Evolutionary conservation across 78 protist genomes (phyloP).

Genomic region (Guillardia theta): DNA sequence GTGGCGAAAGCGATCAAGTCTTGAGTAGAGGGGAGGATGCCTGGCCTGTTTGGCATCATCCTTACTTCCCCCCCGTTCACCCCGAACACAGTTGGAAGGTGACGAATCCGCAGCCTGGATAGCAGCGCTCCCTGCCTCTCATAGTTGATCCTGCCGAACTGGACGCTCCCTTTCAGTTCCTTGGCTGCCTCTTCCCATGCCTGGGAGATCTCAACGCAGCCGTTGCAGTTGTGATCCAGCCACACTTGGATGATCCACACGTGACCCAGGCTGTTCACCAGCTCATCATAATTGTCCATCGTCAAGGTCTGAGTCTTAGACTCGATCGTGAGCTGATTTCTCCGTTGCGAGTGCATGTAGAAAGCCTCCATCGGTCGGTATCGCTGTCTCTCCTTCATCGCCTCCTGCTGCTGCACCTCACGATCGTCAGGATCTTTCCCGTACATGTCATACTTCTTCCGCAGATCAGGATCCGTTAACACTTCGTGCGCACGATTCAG

Average conservation of each 20-base stretch:
- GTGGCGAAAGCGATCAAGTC: neutral
- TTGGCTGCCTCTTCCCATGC: slow-evolving; percentile 5
- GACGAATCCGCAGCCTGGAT: too few relatives aligned
- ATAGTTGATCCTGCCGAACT: neutral
- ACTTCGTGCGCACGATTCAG: neutral
- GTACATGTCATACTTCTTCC: neutral
- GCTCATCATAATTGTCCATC: neutral
- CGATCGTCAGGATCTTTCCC: neutral
- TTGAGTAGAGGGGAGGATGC: neutral
- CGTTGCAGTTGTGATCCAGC: neutral
- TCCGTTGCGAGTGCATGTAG: neutral
- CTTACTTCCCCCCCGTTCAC: too few relatives aligned
- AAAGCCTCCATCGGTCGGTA: neutral
- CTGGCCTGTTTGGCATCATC: neutral
- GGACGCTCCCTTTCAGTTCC: neutral
- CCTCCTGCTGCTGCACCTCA: neutral
- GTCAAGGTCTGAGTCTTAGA: neutral
- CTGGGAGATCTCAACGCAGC: neutral
- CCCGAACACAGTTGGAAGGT: too few relatives aligned
- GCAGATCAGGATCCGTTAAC: neutral
- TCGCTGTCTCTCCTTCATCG: neutral
- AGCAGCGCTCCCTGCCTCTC: neutral
- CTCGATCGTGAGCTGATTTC: neutral
- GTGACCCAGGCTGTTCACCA: neutral
- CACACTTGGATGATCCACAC: neutral